A percentile compares a stretch with the other conserved stretches of the same genome.
Conservation (phyloP, 2,329 filamentous ascomycete genomes). For the Aschersonia sp. region DNA sequence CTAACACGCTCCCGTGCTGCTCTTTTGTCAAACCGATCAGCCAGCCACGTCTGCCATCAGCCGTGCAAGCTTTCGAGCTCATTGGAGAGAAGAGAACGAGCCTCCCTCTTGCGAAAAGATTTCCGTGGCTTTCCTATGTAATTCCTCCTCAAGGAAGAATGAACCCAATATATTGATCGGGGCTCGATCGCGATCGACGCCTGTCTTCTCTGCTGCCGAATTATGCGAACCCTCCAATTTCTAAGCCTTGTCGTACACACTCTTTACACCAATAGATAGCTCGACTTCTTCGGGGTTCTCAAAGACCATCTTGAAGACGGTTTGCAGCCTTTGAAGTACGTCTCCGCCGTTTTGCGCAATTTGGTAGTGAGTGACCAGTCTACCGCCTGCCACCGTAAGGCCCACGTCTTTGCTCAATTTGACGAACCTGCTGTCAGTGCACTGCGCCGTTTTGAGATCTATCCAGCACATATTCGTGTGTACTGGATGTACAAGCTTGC, state of each 20-base stretch:
- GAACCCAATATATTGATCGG: too few relatives aligned
- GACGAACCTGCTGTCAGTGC: conserved; percentile 21
- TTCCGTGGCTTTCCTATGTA: too few relatives aligned
- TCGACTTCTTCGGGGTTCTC: conserved; percentile 5
- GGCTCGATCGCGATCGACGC: too few relatives aligned
- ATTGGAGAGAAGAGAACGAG: too few relatives aligned
- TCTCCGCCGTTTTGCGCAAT: conserved; percentile 46
- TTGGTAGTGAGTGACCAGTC: conserved; percentile 40
- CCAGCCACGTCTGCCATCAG: too few relatives aligned
- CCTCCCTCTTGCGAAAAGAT: too few relatives aligned
- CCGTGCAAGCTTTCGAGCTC: too few relatives aligned
- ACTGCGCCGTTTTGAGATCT: conserved; percentile 48
- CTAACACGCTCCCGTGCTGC: too few relatives aligned
- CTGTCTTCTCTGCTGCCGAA: too few relatives aligned
- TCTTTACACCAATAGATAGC: neutral
- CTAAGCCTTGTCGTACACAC: conserved; percentile 1
- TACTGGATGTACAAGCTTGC: conserved; percentile 51
- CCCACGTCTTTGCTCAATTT: conserved; percentile 26
- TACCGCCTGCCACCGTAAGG: conserved; percentile 22
- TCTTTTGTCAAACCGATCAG: too few relatives aligned
- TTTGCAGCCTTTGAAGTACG: conserved; percentile 40
- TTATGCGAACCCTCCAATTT: too few relatives aligned
- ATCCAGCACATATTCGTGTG: conserved; percentile 93
- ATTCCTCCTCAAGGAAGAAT: too few relatives aligned
- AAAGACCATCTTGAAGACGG: conserved; percentile 31